These are phyloP conservation scores for Otatea glauca DNA, from an alignment of 176 grass and related monocot genomes.

Conservation along the genomic window DNA sequence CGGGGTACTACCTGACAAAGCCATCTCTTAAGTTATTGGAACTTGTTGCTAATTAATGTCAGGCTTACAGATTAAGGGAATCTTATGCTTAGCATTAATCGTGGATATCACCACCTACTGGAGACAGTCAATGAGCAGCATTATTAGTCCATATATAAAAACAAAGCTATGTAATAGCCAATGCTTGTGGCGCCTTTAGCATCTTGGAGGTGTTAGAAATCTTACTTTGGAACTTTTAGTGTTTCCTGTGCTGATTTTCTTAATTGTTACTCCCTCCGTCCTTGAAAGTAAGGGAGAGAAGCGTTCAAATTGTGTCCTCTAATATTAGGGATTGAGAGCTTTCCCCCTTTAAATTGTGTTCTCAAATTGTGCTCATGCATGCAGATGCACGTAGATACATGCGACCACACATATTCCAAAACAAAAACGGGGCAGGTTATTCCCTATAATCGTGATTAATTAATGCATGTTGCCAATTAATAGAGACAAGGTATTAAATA, in stretches of 20 bases:
- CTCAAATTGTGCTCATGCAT: no score
- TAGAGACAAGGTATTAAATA: no score
- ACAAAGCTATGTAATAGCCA: slow-evolving; percentile 20
- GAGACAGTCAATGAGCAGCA: slow-evolving; percentile 21
- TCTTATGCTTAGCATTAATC: slow-evolving; percentile 32
- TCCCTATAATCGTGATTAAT: no score
- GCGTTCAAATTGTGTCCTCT: no score
- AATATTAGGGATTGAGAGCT: no score
- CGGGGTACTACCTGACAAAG: not conserved
- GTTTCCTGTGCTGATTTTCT: not conserved
- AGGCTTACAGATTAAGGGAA: slow-evolving; percentile 31
- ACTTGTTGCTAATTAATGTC: slow-evolving; percentile 23
- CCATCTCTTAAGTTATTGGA: slow-evolving; percentile 26
- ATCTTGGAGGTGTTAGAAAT: slow-evolving; percentile 38
- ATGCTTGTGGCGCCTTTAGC: slow-evolving; percentile 43
- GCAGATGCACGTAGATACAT: no score
- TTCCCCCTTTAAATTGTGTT: no score
- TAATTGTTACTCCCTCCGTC: not conserved
- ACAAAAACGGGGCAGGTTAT: no score
- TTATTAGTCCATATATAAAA: slow-evolving; percentile 26
- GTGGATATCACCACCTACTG: slow-evolving; percentile 34
- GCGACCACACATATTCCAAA: no score
- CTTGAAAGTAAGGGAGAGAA: no score
- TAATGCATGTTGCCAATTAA: no score
- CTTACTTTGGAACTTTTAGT: not conserved